phyloP scores from a whole-genome alignment of 2,329 filamentous ascomycete species.

The Amphichorda felina region DNA sequence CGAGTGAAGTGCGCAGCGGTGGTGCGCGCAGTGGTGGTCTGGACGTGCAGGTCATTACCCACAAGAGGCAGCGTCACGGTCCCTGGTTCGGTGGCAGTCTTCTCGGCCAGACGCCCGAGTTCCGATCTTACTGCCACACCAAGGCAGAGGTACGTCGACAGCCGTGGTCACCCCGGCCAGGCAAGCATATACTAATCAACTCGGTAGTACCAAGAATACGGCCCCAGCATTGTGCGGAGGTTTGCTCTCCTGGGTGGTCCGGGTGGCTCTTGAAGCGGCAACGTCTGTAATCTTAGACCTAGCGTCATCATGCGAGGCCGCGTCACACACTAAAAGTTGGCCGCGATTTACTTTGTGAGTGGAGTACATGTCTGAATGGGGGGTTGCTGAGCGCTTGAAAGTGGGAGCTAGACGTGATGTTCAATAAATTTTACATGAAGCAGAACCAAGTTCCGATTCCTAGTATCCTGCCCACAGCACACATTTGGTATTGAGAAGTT shows the following conservation, averaged over 20 bases:
- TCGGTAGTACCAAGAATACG: constrained; percentile 79
- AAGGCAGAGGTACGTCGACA: constrained; percentile 55
- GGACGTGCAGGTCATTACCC: constrained; percentile 93
- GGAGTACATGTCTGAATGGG: neutral
- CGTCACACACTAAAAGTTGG: neutral
- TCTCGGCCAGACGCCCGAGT: constrained; percentile 93
- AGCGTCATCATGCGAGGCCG: neutral
- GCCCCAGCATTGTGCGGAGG: constrained; percentile 86
- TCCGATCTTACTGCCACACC: constrained; percentile 96
- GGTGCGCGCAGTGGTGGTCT: constrained; percentile 88
- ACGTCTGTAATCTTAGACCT: neutral
- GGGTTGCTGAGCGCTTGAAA: neutral
- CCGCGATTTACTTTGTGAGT: neutral
- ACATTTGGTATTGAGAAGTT: too few species aligned
- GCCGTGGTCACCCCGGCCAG: too few species aligned
- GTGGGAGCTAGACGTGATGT: constrained; percentile 1
- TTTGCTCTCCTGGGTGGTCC: constrained; percentile 91
- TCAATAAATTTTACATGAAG: constrained; percentile 2
- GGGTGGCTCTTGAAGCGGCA: constrained; percentile 52
- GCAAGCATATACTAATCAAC: constrained; percentile 7
- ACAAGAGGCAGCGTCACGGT: constrained; percentile 94
- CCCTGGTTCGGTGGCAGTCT: constrained; percentile 98
- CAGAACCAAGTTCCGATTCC: too few species aligned
- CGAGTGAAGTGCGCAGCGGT: constrained; percentile 83
- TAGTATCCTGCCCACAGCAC: too few species aligned